phyloP scores from a whole-genome alignment of 2,329 filamentous ascomycete species.

The Trichophaea hybrida region DNA sequence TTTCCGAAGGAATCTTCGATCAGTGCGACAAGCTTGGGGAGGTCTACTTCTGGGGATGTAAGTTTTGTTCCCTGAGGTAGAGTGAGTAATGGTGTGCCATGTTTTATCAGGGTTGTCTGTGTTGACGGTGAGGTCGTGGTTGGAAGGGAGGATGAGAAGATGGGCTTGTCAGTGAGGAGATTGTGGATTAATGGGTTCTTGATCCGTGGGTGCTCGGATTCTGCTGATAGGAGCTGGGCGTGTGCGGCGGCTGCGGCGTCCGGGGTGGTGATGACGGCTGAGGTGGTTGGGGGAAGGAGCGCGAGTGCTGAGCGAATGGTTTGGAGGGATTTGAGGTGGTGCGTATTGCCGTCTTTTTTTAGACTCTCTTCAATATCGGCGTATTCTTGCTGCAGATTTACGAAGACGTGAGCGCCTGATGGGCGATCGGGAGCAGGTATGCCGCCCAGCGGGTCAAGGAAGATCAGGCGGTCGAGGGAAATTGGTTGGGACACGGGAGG shows the following conservation, averaged over 20 bases:
- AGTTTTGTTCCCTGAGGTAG: conserved; percentile 51
- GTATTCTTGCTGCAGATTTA: conserved; percentile 90
- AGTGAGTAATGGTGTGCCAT: conserved; percentile 76
- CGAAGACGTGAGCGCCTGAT: conserved; percentile 61
- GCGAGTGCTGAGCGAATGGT: conserved; percentile 56
- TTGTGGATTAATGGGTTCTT: conserved; percentile 89
- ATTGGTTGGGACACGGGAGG: conserved; percentile 32
- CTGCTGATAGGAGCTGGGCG: conserved; percentile 4
- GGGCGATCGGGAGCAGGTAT: conserved; percentile 53
- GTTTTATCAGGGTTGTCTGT: conserved; percentile 71
- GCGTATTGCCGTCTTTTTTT: conserved; percentile 22
- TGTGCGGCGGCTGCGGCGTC: conserved; percentile 50
- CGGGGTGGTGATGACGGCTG: conserved; percentile 77
- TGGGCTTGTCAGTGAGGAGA: conserved; percentile 83
- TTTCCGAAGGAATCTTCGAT: conserved; percentile 90
- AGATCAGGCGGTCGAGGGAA: conserved; percentile 66
- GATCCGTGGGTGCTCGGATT: conserved; percentile 26
- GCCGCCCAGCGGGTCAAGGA: conserved; percentile 75
- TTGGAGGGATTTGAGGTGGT: conserved; percentile 56
- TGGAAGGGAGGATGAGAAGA: conserved; percentile 81
- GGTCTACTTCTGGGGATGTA: conserved; percentile 64
- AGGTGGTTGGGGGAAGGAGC: conserved; percentile 68
- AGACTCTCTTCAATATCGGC: conserved; percentile 52
- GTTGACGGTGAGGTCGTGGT: conserved; percentile 35
- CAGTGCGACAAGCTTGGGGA: conserved; percentile 65